phyloP scores from a whole-genome alignment of 805 yeast genomes.

The Schizosaccharomyces lindneri region DNA sequence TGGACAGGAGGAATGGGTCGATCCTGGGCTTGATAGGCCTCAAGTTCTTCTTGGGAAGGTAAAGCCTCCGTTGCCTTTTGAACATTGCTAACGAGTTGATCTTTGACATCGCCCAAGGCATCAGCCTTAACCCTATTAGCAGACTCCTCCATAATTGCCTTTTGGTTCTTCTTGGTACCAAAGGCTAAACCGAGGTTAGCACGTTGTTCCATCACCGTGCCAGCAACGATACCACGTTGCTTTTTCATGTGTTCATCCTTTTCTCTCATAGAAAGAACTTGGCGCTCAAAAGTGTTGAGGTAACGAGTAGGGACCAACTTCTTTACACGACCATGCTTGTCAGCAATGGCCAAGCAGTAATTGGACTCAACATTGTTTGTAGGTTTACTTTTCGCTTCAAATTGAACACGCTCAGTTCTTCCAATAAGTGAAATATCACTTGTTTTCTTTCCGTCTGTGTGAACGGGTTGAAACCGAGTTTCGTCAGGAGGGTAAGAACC shows the following conservation, averaged over 20 bases:
- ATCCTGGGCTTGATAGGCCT: constrained; percentile 29
- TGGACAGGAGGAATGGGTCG: constrained; percentile 68
- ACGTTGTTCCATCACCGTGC: constrained; percentile 30
- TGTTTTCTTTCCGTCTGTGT: neutral
- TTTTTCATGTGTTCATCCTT: constrained; percentile 10
- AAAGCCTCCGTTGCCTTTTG: constrained; percentile 40
- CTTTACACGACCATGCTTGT: constrained; percentile 35
- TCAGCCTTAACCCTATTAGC: constrained; percentile 73
- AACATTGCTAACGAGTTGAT: constrained; percentile 63
- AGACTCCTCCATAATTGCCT: constrained; percentile 57
- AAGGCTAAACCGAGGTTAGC: constrained; percentile 81
- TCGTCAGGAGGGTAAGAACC: neutral
- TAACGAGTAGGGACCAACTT: constrained; percentile 43
- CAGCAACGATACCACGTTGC: constrained; percentile 2
- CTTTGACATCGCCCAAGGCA: constrained; percentile 44
- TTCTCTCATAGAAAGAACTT: constrained; percentile 33
- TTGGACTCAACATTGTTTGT: constrained; percentile 11
- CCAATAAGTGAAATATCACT: constrained; percentile 34
- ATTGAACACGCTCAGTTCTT: constrained; percentile 46
- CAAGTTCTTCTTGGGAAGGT: constrained; percentile 34
- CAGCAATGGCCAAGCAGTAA: constrained; percentile 58
- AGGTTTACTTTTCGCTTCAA: constrained; percentile 28
- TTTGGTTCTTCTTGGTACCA: constrained; percentile 90
- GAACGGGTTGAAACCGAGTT: neutral
- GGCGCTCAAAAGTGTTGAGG: constrained; percentile 28